phyloP scores from a whole-genome alignment of 2,329 filamentous ascomycete genomes.

The Trichophyton simii region DNA sequence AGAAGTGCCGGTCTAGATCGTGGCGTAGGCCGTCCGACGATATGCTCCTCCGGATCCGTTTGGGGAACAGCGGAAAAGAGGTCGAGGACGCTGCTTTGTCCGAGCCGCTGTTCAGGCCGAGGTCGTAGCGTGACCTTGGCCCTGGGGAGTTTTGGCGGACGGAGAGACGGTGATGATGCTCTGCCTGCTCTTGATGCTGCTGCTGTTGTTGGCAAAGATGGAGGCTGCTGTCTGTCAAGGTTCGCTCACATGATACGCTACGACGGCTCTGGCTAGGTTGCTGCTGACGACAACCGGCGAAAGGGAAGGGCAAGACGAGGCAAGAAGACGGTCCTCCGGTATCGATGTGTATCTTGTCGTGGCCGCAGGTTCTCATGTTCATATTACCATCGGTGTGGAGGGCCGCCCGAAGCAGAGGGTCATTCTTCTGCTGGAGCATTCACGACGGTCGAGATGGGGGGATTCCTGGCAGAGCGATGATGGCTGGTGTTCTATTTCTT shows the following conservation, averaged over 20 bases:
- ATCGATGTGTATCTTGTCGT: conserved; percentile 1
- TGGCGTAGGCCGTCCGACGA: conserved; percentile 5
- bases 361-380: conserved; percentile 1
- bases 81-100: neutral
- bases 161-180: neutral
- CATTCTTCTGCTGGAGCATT: conserved; percentile 10
- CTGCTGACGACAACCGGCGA: neutral
- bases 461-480: neutral
- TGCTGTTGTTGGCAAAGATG: neutral
- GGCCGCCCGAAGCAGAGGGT: neutral
- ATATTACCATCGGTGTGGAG: conserved; percentile 5
- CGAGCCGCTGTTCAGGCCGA: neutral
- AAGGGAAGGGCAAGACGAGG: neutral
- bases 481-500: neutral
- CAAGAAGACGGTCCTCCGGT: neutral
- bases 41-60: conserved; percentile 8
- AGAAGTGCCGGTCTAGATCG: conserved; percentile 8
- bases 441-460: conserved; percentile 1
- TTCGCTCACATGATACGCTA: conserved; percentile 8
- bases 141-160: neutral
- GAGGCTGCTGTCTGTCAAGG: conserved; percentile 6
- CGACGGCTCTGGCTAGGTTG: conserved; percentile 4
- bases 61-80: conserved; percentile 3
- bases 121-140: neutral
- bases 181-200: too few relatives aligned